Conservation (phyloP, 495 filamentous ascomycete species). For the Penicillium taxi region DNA sequence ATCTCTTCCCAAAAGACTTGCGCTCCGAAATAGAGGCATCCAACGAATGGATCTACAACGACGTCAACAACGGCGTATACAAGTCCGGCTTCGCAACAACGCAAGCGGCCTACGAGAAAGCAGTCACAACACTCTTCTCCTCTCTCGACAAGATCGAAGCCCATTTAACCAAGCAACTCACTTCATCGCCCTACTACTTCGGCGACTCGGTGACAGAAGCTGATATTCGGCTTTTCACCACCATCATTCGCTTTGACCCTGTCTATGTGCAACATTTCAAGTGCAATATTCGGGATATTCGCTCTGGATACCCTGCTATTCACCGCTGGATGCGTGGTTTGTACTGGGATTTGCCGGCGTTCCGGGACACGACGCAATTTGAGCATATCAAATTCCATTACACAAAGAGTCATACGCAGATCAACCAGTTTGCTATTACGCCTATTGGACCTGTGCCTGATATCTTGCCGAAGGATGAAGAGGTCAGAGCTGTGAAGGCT, state of each 20-base stretch:
- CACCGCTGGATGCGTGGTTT: slow-evolving; percentile 59
- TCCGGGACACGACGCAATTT: slow-evolving; percentile 57
- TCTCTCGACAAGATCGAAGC: slow-evolving; percentile 64
- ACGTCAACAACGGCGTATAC: slow-evolving; percentile 86
- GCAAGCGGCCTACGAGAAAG: slow-evolving; percentile 69
- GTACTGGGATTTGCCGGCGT: slow-evolving; percentile 61
- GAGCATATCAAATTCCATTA: slow-evolving; percentile 69
- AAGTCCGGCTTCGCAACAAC: slow-evolving; percentile 64
- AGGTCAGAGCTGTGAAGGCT: slow-evolving; percentile 48
- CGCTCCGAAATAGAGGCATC: slow-evolving; percentile 58
- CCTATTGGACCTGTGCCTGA: slow-evolving; percentile 57
- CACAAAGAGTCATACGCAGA: slow-evolving; percentile 62
- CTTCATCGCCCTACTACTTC: slow-evolving; percentile 54
- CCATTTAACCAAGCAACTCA: slow-evolving; percentile 46
- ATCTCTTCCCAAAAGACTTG: slow-evolving; percentile 55
- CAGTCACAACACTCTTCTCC: slow-evolving; percentile 58
- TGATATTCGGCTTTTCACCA: slow-evolving; percentile 76
- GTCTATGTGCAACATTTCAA: slow-evolving; percentile 96
- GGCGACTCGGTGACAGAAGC: slow-evolving; percentile 67
- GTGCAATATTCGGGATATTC: slow-evolving; percentile 77
- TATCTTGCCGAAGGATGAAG: slow-evolving; percentile 52
- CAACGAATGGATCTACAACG: slow-evolving; percentile 77
- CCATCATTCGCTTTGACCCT: slow-evolving; percentile 75
- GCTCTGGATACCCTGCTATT: slow-evolving; percentile 63
- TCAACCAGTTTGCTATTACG: slow-evolving; percentile 56